phyloP scores from a whole-genome alignment of 164 flowering plant species.

The Malania oleifera region DNA sequence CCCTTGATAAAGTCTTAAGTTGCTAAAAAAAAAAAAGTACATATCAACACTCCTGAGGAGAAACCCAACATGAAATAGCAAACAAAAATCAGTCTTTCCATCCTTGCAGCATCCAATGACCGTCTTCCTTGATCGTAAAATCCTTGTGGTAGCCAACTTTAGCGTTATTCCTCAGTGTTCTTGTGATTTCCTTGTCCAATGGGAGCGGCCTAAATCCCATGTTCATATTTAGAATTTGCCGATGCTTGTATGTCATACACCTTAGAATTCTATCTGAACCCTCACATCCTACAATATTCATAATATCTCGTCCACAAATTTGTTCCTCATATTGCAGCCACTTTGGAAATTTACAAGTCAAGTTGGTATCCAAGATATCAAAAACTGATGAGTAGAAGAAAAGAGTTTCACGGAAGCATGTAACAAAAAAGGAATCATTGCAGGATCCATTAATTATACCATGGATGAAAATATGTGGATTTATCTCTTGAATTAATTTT shows the following conservation, averaged over 20 bases:
- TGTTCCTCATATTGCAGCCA: slow-evolving; percentile 44
- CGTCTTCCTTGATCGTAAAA: not conserved
- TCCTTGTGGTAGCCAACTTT: not conserved
- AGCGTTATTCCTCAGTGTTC: not conserved
- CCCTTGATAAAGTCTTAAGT: too few relatives aligned
- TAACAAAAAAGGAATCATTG: slow-evolving; percentile 47
- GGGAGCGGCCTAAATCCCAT: not conserved
- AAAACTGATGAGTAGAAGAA: slow-evolving; percentile 48
- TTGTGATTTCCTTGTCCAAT: not conserved
- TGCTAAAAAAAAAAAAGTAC: too few relatives aligned
- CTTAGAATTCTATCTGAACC: slow-evolving; percentile 44
- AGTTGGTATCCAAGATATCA: slow-evolving; percentile 35
- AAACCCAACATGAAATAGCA: not conserved
- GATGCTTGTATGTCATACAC: not conserved
- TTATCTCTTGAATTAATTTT: slow-evolving; percentile 33
- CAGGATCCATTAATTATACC: slow-evolving; percentile 39
- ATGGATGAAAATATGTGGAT: slow-evolving; percentile 43
- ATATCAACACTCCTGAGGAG: too few relatives aligned
- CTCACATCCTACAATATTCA: slow-evolving; percentile 57
- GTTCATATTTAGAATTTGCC: not conserved
- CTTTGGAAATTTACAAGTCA: slow-evolving; percentile 25
- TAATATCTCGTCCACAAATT: slow-evolving; percentile 30
- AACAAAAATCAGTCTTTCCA: not conserved
- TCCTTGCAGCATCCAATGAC: not conserved
- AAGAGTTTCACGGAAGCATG: slow-evolving; percentile 52